Evolutionary conservation across 1,139 yeast species (phyloP), one percentile per base, ranked within the genome.

Genomic region (Blastobotrys petasosporus): DNA sequence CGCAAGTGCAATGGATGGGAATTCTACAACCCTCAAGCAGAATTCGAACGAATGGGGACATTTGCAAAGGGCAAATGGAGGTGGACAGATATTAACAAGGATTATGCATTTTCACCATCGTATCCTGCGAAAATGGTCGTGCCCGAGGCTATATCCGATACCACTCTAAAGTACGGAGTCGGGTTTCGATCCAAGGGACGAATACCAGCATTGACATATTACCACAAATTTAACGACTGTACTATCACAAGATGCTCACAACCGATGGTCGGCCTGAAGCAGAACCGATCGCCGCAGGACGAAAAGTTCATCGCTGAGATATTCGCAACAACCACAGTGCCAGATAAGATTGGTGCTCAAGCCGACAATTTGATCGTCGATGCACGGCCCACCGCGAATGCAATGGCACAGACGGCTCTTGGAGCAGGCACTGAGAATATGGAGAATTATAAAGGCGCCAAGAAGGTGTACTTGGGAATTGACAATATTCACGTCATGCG

Each of bases 401-500:
- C 98, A 9, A 79, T 88, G 79, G 98, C 97, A 0, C 98, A 92
- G 60, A 87, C 88, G 48, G 97, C 97, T 0, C 67, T 92, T 25
- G 98, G 98, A 5, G 98, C 97, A 4, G 98, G 98, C 0, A 84
- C 97, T 0, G 98, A 92, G 60, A 83, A 78, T 55, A 85, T 88
- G 74, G 97, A 90, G 51, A 79, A 86, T 59, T 90, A 92, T 66
- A 74, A 80, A 48, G 66, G 67, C 2, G 78, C 80, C 33, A 72
- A 77, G 46, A 84, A 88, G 61, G 75, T 86, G 20, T 92, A 86
- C 59, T 72, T 94, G 50, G 95, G 95, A 39, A 87, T 92, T 44
- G 98, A 92, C 61, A 92, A 94, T 62, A 87, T 92, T 53, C 98
- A 92, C 65, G 95, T 86, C 2, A 86, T 94, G 86, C 73, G 97